Evolutionary conservation across 2,329 filamentous ascomycete species (phyloP).

Genomic region (Fusarium kyushuense): DNA sequence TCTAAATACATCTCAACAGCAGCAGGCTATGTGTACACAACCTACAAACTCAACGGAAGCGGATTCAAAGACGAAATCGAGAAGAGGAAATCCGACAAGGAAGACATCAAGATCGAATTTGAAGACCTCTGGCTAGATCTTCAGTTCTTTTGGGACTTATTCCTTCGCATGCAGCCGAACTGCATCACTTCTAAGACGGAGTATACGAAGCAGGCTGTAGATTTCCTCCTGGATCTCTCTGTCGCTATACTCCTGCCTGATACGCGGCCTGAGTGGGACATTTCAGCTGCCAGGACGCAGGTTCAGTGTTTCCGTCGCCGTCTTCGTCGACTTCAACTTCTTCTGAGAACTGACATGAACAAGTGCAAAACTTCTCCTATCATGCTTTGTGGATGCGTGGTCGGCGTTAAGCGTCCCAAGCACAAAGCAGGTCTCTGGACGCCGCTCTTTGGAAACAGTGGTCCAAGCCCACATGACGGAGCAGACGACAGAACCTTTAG

Average conservation of each 20-base stretch:
- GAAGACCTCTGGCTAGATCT: conserved; percentile 27
- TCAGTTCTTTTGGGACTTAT: conserved; percentile 32
- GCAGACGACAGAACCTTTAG: conserved; percentile 2
- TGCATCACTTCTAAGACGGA: neutral
- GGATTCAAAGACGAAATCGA: neutral
- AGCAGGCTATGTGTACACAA: conserved; percentile 11
- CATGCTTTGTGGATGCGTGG: conserved; percentile 28
- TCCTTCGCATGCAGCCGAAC: conserved; percentile 39
- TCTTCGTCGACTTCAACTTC: conserved; percentile 15
- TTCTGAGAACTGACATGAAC: conserved; percentile 4
- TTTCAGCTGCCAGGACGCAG: neutral
- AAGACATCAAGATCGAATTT: conserved; percentile 5
- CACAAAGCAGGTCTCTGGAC: conserved; percentile 32
- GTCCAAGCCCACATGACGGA: too few species aligned
- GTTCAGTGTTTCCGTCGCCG: conserved; percentile 21
- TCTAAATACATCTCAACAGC: neutral
- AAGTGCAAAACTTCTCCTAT: conserved; percentile 17
- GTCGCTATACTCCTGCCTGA: conserved; percentile 3
- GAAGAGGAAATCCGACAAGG: neutral
- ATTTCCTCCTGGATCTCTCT: conserved; percentile 26
- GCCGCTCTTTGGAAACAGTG: conserved; percentile 7
- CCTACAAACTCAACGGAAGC: conserved; percentile 3
- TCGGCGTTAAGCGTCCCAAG: conserved; percentile 21
- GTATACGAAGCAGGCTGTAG: conserved; percentile 6
- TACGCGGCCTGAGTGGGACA: neutral